Conservation (phyloP, 352 stramenopile genomes). For the Globisporangium yorkense region DNA sequence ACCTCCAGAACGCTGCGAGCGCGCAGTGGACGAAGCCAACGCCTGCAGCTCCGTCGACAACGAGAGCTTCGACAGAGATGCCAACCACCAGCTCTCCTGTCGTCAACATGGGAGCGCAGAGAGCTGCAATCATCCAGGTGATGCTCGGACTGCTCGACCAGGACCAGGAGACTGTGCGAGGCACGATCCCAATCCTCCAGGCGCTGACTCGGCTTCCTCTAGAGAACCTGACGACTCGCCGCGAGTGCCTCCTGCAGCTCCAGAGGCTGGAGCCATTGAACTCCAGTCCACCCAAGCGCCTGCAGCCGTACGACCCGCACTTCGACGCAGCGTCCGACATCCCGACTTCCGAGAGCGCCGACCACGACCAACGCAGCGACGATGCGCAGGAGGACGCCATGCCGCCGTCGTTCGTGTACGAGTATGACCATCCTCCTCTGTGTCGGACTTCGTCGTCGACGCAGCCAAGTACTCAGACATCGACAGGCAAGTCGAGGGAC, state of each 20-base stretch:
- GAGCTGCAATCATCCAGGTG: slow-evolving; percentile 46
- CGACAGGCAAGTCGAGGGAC: not conserved
- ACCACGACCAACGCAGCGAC: not conserved
- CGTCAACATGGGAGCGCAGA: slow-evolving; percentile 8
- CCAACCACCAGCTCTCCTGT: not conserved
- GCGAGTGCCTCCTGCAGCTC: slow-evolving; percentile 35
- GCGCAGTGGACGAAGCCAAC: slow-evolving; percentile 1
- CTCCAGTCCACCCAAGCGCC: not conserved
- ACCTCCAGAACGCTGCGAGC: slow-evolving; percentile 22
- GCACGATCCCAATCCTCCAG: slow-evolving; percentile 47
- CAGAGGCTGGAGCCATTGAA: slow-evolving; percentile 17
- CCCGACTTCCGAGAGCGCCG: slow-evolving; percentile 8
- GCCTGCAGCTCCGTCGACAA: not conserved
- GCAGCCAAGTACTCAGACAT: not conserved
- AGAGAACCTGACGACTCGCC: slow-evolving; percentile 27
- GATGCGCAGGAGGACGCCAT: not conserved
- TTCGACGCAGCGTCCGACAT: slow-evolving; percentile 12
- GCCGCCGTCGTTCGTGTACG: slow-evolving; percentile 15
- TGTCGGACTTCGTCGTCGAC: slow-evolving; percentile 3
- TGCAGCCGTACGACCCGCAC: not conserved
- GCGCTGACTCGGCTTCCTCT: slow-evolving; percentile 34
- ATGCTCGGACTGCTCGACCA: slow-evolving; percentile 54
- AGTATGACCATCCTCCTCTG: slow-evolving; percentile 5
- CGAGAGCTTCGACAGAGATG: not conserved
- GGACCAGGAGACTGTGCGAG: slow-evolving; percentile 36